Percentiles rank a stretch among this genome's conserved stretches.
Evolutionary conservation across 768 basidiomycete species (phyloP).

Genomic region (Boletus rubropictus): DNA sequence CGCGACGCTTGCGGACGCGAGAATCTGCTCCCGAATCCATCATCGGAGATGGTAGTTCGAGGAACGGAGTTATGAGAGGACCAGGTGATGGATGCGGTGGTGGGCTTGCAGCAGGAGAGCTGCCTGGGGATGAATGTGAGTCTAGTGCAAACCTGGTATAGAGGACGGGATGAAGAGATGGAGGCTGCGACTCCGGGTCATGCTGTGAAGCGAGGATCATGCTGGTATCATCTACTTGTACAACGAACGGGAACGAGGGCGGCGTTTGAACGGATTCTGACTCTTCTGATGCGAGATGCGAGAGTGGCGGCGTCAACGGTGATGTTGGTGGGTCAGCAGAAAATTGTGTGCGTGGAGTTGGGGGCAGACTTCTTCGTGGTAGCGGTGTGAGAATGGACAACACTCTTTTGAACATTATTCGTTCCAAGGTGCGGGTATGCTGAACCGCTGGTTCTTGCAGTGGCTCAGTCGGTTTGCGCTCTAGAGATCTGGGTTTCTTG

Average conservation of each 20-base stretch:
- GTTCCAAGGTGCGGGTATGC: slow-evolving; percentile 16
- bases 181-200: slow-evolving; percentile 29
- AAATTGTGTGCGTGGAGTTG: slow-evolving; percentile 5
- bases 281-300: slow-evolving; percentile 36
- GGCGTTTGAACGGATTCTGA: slow-evolving; percentile 48
- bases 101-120: slow-evolving; percentile 4
- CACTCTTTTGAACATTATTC: slow-evolving; percentile 14
- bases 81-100: slow-evolving; percentile 6
- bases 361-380: slow-evolving; percentile 4
- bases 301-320: slow-evolving; percentile 28
- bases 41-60: slow-evolving; percentile 8
- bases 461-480: slow-evolving; percentile 34
- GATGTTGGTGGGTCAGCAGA: slow-evolving; percentile 22
- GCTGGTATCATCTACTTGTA: slow-evolving; percentile 30
- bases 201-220: slow-evolving; percentile 35
- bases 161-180: slow-evolving; percentile 28
- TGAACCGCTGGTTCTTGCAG: slow-evolving; percentile 20
- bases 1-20: slow-evolving; percentile 10
- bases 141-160: slow-evolving; percentile 36
- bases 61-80: slow-evolving; percentile 2
- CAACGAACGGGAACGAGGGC: slow-evolving; percentile 25
- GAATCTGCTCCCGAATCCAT: slow-evolving; percentile 4
- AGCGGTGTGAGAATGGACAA: slow-evolving; percentile 11
- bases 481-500: slow-evolving; percentile 27
- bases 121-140: slow-evolving; percentile 6